Base-by-base conservation (phyloP, 164 flowering plant genomes). In the Brasenia schreberi region DNA sequence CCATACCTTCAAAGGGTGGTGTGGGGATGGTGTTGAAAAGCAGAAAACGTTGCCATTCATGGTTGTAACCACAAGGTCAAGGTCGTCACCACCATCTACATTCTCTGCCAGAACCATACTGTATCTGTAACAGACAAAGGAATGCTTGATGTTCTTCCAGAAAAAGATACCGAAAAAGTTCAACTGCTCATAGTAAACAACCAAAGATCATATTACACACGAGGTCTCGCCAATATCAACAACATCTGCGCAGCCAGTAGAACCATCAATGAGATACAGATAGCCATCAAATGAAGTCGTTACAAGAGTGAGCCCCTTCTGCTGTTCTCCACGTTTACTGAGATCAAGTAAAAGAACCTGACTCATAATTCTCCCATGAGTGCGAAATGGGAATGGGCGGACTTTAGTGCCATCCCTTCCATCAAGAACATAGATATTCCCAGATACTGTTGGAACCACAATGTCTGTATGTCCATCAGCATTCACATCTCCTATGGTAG, bases 21-120 rank as follows among this genome's bases (percentile, higher is more conserved):
- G 92, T 11, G 89, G 87, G 61, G 86, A 70, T 66, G 97, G 92
- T 66, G 97, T 95, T 14, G 99, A 92, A 75, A 95, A 95, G 86
- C 99, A 95, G 74, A 95, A 90, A 68, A 95, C 99, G 73, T 95
- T 95, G 64, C 99, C 99, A 67, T 95, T 95, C 99, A 95, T 95
- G 64, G 99, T 95, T 62, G 98, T 79, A 45, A 95, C 98, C 53
- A 95, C 77, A 58, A 95, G 94, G 85, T 95, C 99, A 49, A 95
- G 92, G 73, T 95, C 99, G 81, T 94, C 97, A 49, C 99, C 99
- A 64, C 97, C 99, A 77, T 94, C 99, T 68, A 94, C 89, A 77
- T 92, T 95, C 72, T 95, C 99, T 12, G 98, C 99, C 72, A 95
- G 74, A 67, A 88, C 98, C 98, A 88, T 95, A 81, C 92, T 92